phyloP scores from a whole-genome alignment of 176 grass and related monocot genomes.

The Cenchrus americanus region DNA sequence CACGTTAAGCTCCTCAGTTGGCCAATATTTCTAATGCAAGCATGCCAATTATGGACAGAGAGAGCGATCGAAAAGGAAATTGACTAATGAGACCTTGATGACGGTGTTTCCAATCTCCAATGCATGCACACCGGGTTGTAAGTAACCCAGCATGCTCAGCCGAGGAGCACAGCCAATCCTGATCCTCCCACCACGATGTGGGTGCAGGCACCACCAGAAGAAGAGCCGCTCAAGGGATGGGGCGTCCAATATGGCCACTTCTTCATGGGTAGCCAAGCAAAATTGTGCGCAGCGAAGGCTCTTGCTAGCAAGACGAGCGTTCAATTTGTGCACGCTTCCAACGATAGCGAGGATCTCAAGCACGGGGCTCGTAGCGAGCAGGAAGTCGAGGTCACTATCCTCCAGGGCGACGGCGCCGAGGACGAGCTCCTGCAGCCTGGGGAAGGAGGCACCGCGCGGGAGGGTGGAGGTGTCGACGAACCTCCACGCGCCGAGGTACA shows the following conservation, averaged over 20 bases:
- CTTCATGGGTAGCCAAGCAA: background rate
- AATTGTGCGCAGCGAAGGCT: slow-evolving; percentile 39
- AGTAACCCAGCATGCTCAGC: slow-evolving; percentile 16
- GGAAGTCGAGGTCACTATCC: background rate
- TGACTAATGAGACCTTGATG: slow-evolving; percentile 13
- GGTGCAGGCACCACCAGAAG: background rate
- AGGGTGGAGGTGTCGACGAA: slow-evolving; percentile 1
- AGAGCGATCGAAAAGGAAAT: background rate
- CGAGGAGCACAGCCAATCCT: slow-evolving; percentile 30
- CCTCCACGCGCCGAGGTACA: slow-evolving; percentile 14
- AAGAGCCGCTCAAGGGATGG: slow-evolving; percentile 21
- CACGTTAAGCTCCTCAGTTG: background rate
- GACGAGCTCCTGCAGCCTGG: background rate
- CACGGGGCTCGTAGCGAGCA: slow-evolving; percentile 10
- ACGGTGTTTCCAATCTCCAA: slow-evolving; percentile 37
- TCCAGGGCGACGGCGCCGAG: background rate
- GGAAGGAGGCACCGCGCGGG: background rate
- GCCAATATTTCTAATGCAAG: background rate
- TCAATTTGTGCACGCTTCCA: background rate
- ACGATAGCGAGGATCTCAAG: slow-evolving; percentile 5
- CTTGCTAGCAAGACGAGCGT: slow-evolving; percentile 4
- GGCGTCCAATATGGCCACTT: slow-evolving; percentile 15
- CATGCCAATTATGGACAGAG: background rate
- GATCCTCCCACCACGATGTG: background rate
- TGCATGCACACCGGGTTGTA: background rate